Conservation (phyloP, 805 yeast genomes). For the Lipomyces oligophaga region DNA sequence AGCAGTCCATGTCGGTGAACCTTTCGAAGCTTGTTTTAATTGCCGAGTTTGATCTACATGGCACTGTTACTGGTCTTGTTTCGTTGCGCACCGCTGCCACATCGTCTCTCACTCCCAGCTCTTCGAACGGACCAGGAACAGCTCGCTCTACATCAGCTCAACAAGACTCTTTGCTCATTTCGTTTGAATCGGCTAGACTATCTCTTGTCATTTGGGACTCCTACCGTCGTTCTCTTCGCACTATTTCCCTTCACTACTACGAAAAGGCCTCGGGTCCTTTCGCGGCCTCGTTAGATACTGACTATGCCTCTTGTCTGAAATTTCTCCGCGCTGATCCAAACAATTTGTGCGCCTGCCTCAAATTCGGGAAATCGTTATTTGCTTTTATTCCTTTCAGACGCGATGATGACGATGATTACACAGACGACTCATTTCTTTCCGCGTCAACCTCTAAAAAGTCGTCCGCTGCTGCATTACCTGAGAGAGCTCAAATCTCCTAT, state of each 20-base stretch:
- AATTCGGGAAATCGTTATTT: constrained; percentile 58
- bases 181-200: constrained; percentile 72
- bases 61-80: constrained; percentile 58
- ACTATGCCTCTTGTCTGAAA: constrained; percentile 38
- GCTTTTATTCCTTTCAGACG: constrained; percentile 65
- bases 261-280: constrained; percentile 53
- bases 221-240: constrained; percentile 50
- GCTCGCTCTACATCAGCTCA: constrained; percentile 45
- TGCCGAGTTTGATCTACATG: constrained; percentile 69
- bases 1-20: constrained; percentile 27
- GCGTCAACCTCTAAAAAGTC: constrained; percentile 30
- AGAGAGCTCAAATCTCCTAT: constrained; percentile 39
- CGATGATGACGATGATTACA: constrained; percentile 36
- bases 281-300: constrained; percentile 7
- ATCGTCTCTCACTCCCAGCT: constrained; percentile 42
- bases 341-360: constrained; percentile 46
- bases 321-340: constrained; percentile 60
- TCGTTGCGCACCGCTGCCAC: constrained; percentile 31
- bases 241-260: constrained; percentile 81
- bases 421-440: constrained; percentile 24
- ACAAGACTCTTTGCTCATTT: constrained; percentile 60
- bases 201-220: constrained; percentile 72
- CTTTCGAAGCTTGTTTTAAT: constrained; percentile 42
- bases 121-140: too few relatives aligned
- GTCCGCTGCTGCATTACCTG: constrained; percentile 15